Conservation (phyloP, 345 rosid genomes). For the Euphorbia pulcherrima region DNA sequence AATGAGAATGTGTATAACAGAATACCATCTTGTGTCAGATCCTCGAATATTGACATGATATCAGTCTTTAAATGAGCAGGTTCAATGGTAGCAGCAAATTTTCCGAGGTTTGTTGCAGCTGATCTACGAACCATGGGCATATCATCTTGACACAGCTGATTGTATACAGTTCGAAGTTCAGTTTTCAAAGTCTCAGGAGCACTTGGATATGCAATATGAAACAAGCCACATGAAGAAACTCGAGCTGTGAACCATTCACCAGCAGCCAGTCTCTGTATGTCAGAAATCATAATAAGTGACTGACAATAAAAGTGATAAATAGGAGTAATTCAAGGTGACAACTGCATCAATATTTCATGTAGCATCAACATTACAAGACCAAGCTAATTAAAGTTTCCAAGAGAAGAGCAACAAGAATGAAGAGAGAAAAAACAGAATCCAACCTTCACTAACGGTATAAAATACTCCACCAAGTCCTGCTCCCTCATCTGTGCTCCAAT, state of each 20-base stretch:
- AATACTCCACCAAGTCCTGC: slow-evolving; percentile 65
- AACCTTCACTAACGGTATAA: slow-evolving; percentile 86
- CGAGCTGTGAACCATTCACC: slow-evolving; percentile 99
- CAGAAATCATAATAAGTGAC: background rate
- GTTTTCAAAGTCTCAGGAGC: slow-evolving; percentile 69
- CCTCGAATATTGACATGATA: slow-evolving; percentile 82
- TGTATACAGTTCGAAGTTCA: slow-evolving; percentile 62
- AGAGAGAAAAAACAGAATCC: slow-evolving; percentile 8
- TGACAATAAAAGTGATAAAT: background rate
- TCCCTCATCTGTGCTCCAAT: slow-evolving; percentile 92
- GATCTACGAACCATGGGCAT: slow-evolving; percentile 99
- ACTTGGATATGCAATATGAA: slow-evolving; percentile 87
- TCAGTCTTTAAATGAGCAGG: slow-evolving; percentile 74
- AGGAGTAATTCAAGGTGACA: background rate
- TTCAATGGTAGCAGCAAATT: slow-evolving; percentile 92
- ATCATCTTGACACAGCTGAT: slow-evolving; percentile 92
- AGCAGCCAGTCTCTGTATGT: slow-evolving; percentile 72
- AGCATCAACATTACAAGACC: background rate
- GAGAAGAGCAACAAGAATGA: background rate
- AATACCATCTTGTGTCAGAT: slow-evolving; percentile 93
- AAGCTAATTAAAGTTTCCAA: background rate
- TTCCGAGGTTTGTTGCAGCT: slow-evolving; percentile 87
- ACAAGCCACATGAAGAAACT: slow-evolving; percentile 86
- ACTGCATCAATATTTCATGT: background rate
- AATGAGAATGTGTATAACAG: background rate